phyloP scores from a whole-genome alignment of 1,284 basidiomycete genomes.

The Golubevia sp. region DNA sequence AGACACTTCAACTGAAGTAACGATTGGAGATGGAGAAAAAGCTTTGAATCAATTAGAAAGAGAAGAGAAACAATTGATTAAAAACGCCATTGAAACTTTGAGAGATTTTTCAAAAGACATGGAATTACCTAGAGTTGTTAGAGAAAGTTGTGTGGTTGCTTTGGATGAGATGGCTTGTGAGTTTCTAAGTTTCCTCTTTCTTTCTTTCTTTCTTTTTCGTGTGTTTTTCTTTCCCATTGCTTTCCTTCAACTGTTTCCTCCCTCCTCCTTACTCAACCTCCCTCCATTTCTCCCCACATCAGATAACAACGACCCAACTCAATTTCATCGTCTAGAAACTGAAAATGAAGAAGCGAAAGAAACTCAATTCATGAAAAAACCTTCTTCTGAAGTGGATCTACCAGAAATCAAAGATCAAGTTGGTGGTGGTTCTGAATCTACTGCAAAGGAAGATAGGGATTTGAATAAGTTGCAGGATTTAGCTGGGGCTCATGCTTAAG shows the following conservation, averaged over 20 bases:
- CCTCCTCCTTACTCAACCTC: too few species aligned
- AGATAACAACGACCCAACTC: constrained; percentile 60
- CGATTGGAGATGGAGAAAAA: neutral
- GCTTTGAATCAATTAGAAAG: constrained; percentile 1
- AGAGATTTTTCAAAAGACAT: constrained; percentile 42
- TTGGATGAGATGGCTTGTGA: constrained; percentile 51
- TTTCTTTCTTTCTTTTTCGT: too few species aligned
- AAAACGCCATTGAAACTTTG: constrained; percentile 30
- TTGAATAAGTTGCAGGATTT: neutral
- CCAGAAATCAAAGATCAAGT: neutral
- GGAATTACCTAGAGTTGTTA: constrained; percentile 47
- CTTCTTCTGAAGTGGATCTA: too few species aligned
- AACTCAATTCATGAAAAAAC: too few species aligned
- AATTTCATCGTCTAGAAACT: constrained; percentile 51
- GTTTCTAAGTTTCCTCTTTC: constrained; percentile 3
- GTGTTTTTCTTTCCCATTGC: too few species aligned
- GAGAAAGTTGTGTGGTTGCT: constrained; percentile 58
- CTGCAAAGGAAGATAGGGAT: neutral
- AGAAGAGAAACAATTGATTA: constrained; percentile 8
- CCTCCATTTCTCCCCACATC: too few species aligned
- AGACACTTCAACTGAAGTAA: neutral
- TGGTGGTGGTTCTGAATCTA: neutral
- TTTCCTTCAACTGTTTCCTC: too few species aligned
- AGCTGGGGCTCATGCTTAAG: neutral
- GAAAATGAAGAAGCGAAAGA: neutral